phyloP scores from a whole-genome alignment of 129 eudicot species.

The Cynara cardunculus region DNA sequence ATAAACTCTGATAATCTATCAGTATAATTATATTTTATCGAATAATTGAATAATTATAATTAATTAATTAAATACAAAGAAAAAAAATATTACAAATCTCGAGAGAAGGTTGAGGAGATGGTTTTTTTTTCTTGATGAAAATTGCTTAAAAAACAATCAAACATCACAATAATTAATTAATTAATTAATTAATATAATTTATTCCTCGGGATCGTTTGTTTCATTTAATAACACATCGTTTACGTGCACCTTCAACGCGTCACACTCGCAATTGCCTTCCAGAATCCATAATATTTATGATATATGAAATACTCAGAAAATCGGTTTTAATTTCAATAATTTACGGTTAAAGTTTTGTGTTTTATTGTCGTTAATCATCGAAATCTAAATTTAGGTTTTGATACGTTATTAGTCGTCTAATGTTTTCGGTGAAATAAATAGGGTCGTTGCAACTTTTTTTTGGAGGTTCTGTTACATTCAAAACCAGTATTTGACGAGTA shows the following conservation, averaged over 20 bases:
- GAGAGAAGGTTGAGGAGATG: constrained; percentile 27
- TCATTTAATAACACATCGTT: constrained; percentile 28
- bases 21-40: too few relatives aligned
- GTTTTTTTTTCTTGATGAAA: constrained; percentile 16
- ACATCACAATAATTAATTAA: constrained; percentile 27
- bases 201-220: constrained; percentile 36
- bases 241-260: constrained; percentile 21
- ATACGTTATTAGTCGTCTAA: too few relatives aligned
- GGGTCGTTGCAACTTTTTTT: too few relatives aligned
- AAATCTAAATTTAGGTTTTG: too few relatives aligned
- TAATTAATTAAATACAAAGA: too few relatives aligned
- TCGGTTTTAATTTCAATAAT: too few relatives aligned
- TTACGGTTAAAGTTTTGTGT: too few relatives aligned
- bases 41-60: background rate
- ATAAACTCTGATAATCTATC: background rate
- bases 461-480: too few relatives aligned
- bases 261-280: constrained; percentile 10
- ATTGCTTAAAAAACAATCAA: constrained; percentile 37
- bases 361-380: too few relatives aligned
- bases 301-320: too few relatives aligned
- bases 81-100: constrained; percentile 22
- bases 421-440: too few relatives aligned
- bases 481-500: too few relatives aligned
- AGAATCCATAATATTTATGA: background rate
- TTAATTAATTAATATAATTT: constrained; percentile 27